These are phyloP conservation scores for Cercospora zeina DNA, from an alignment of 2,329 filamentous ascomycete species.

Conservation along the genomic window DNA sequence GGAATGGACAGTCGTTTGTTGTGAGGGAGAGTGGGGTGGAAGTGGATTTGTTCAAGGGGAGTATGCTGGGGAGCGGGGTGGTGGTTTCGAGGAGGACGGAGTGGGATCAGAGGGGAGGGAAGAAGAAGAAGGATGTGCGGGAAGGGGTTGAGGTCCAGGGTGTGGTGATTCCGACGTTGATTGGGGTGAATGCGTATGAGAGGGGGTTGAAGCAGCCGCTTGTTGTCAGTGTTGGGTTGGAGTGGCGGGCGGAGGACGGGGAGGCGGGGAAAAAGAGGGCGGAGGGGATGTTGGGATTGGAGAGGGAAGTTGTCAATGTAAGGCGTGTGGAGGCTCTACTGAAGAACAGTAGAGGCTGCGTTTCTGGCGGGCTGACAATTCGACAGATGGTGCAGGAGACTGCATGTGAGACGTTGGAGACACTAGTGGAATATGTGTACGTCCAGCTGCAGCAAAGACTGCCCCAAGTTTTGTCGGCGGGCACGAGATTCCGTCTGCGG, in stretches of 20 bases:
- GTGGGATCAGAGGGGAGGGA: slow-evolving; percentile 29
- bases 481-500: slow-evolving; percentile 59
- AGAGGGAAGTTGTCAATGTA: slow-evolving; percentile 64
- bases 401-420: slow-evolving; percentile 52
- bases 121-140: slow-evolving; percentile 44
- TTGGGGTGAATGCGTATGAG: slow-evolving; percentile 74
- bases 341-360: background rate
- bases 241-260: slow-evolving; percentile 50
- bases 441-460: slow-evolving; percentile 41
- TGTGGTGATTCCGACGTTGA: slow-evolving; percentile 64
- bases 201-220: slow-evolving; percentile 65
- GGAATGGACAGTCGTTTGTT: slow-evolving; percentile 24
- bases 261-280: slow-evolving; percentile 22
- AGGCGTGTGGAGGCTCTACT: slow-evolving; percentile 29
- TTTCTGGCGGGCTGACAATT: background rate
- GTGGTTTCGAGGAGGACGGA: slow-evolving; percentile 43
- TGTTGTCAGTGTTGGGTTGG: slow-evolving; percentile 61
- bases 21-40: slow-evolving; percentile 30
- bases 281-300: slow-evolving; percentile 54
- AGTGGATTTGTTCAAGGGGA: slow-evolving; percentile 66
- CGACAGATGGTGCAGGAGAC: slow-evolving; percentile 46
- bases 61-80: slow-evolving; percentile 57
- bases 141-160: slow-evolving; percentile 43
- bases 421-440: slow-evolving; percentile 49
- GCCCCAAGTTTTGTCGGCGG: slow-evolving; percentile 38